Evolutionary conservation across 192 early-diverging fungal species (phyloP).

Genomic region (Diversispora eburnea): DNA sequence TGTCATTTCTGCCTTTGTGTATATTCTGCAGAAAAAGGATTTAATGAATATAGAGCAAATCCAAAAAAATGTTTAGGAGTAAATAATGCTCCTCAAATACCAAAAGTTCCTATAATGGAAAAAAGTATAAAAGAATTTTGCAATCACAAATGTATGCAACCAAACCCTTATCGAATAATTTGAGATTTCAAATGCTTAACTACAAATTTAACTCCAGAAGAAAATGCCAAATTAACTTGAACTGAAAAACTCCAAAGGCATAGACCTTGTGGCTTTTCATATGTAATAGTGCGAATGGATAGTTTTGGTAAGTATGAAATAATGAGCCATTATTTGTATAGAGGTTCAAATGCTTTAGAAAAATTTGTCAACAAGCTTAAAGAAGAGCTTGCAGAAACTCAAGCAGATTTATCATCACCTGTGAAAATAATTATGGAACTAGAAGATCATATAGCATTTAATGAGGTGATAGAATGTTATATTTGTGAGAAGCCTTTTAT

Average conservation of each 20-base stretch:
- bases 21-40: conserved; percentile 13
- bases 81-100: conserved; percentile 9
- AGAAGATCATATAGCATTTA: conserved; percentile 1
- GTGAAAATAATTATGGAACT: conserved; percentile 13
- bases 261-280: conserved; percentile 9
- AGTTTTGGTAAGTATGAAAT: neutral
- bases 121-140: conserved; percentile 1
- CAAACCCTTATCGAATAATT: conserved; percentile 9
- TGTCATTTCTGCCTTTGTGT: conserved; percentile 13
- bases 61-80: conserved; percentile 11
- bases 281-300: conserved; percentile 7
- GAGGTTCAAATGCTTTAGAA: conserved; percentile 4
- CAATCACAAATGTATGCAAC: conserved; percentile 19
- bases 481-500: conserved; percentile 7
- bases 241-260: conserved; percentile 17
- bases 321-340: conserved; percentile 7
- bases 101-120: neutral
- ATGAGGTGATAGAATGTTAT: neutral
- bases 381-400: conserved; percentile 1
- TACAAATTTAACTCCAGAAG: neutral
- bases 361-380: neutral
- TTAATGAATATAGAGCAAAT: neutral
- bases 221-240: neutral
- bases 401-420: conserved; percentile 3
- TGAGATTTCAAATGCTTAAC: conserved; percentile 8